Percentiles rank a stretch among this genome's conserved stretches.
These are phyloP conservation scores for Dictyostelium citrinum DNA, from an alignment of 78 protist genomes.

Conservation along the genomic window DNA sequence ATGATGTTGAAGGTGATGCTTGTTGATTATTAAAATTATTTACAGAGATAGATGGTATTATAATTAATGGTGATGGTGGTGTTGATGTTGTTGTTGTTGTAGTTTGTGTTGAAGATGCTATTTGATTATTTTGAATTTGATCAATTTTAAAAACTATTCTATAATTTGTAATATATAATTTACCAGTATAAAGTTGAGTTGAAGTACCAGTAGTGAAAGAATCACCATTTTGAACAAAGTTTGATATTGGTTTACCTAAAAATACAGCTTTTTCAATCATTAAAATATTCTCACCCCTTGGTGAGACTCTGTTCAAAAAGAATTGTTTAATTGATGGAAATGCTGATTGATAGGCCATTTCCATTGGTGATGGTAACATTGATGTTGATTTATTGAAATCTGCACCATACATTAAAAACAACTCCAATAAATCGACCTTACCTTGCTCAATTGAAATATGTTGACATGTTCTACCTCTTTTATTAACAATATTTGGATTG, in stretches of 20 bases:
- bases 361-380: conserved; percentile 25
- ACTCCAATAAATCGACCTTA: conserved; percentile 5
- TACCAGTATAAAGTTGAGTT: conserved; percentile 8
- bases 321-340: conserved; percentile 20
- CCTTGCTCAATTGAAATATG: conserved; percentile 44
- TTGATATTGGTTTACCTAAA: not conserved
- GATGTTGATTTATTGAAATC: conserved; percentile 24
- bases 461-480: conserved; percentile 48
- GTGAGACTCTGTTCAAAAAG: conserved; percentile 10
- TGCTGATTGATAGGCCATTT: not conserved
- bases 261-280: conserved; percentile 17
- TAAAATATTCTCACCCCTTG: conserved; percentile 38
- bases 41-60: not conserved
- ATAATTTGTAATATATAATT: conserved; percentile 45
- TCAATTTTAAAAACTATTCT: conserved; percentile 43
- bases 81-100: not conserved
- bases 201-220: not conserved
- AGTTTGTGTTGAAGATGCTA: not conserved
- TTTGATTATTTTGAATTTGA: not conserved
- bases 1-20: too few species aligned
- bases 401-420: conserved; percentile 53
- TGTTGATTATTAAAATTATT: not conserved
- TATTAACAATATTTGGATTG: conserved; percentile 44
- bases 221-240: conserved; percentile 12
- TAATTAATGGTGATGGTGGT: not conserved